Base-by-base conservation (phyloP, 2,329 filamentous ascomycete species). In the Epichloe bromicola region DNA sequence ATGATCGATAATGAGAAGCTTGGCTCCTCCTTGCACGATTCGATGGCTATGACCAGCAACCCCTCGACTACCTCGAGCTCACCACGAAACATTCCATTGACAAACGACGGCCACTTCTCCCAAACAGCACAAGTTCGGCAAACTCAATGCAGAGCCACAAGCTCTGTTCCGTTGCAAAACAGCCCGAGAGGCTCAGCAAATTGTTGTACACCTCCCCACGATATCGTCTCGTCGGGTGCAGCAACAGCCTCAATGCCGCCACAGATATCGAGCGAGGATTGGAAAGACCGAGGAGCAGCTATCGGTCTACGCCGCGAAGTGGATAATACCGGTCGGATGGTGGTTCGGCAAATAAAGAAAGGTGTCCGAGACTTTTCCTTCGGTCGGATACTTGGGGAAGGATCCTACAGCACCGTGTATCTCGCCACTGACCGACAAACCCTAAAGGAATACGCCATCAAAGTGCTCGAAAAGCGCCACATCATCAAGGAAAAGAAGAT, bases 401-500 rank as follows among this genome's bases (percentile, higher is more conserved):
- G 93, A 26, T 98, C 93, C 5, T 98, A 98, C 76, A 97, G 91
- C 63, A 96, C 90, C 8, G 93, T 98, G 38, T 82, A 93, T 56
- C 81, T 93, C 49, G 93, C 90, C 38, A 95, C 89, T 4, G 93
- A 98, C 67, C 83, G 91, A 54, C 88, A 95, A 67, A 95, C 88
- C 1, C 72, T 94, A 52, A 95, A 95, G 61, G 91, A 98, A 66
- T 97, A 97, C 63, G 93, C 93, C 26, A 90, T 98, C 70, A 98
- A 98, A 67, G 91, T 98, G 15, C 79, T 98, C 45, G 93, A 98
- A 70, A 98, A 98, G 71, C 82, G 89, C 61, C 93, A 98, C 67
- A 98, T 98, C 63, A 98, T 98, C 74, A 98, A 97, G 69, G 93
- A 98, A 71, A 97, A 95, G 70, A 98, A 98, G 76, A 95, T 98